phyloP scores from a whole-genome alignment of 345 rosid genomes.

The Lepidium africanum region DNA sequence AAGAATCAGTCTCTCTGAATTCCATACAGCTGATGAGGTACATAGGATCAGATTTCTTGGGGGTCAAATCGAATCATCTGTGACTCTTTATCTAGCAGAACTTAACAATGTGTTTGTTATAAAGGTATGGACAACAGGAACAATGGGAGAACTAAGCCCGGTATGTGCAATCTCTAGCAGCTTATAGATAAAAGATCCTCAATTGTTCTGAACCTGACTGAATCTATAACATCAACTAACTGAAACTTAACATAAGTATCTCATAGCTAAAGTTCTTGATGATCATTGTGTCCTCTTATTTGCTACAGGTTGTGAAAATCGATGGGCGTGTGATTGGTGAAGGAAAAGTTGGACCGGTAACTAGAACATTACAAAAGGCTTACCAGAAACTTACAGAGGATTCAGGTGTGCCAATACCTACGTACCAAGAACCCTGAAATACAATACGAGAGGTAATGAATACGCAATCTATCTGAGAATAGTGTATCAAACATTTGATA shows the following conservation, averaged over 20 bases:
- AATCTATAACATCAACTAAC: neutral
- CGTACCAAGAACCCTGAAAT: slow-evolving; percentile 22
- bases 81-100: neutral
- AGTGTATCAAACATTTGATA: neutral
- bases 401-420: slow-evolving; percentile 71
- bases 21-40: slow-evolving; percentile 87
- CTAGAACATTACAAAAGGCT: slow-evolving; percentile 49
- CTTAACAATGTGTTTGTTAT: neutral
- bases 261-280: neutral
- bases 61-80: neutral
- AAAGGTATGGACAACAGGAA: slow-evolving; percentile 92
- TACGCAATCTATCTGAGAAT: neutral
- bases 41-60: neutral
- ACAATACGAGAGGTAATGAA: neutral
- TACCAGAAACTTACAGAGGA: slow-evolving; percentile 57
- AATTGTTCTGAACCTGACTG: slow-evolving; percentile 27
- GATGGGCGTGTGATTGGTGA: slow-evolving; percentile 67
- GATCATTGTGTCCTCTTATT: neutral
- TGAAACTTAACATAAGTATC: neutral
- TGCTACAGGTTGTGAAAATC: slow-evolving; percentile 52
- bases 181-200: neutral
- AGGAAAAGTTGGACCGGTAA: slow-evolving; percentile 66
- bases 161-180: slow-evolving; percentile 28
- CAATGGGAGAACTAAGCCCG: slow-evolving; percentile 88
- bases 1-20: slow-evolving; percentile 71